These are phyloP conservation scores for Botrytis deweyae DNA, from an alignment of 2,329 filamentous ascomycete genomes.

Conservation along the genomic window DNA sequence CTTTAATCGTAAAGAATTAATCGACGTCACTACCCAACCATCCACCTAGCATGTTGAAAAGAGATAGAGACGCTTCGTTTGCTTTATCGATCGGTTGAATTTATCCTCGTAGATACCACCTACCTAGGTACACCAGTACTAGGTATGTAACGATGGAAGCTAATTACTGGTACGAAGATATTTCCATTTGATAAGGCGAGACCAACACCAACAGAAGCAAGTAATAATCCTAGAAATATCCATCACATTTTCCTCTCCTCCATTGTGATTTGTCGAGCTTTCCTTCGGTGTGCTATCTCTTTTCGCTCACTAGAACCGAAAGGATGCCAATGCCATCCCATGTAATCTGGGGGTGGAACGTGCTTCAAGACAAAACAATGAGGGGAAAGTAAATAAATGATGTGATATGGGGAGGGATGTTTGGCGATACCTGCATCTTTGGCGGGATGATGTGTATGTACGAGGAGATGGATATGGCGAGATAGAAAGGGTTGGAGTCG, in stretches of 20 bases:
- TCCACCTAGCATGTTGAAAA: not conserved
- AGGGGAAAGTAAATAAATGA: conserved; percentile 12
- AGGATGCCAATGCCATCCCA: not conserved
- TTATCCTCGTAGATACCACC: not conserved
- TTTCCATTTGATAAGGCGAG: too few species aligned
- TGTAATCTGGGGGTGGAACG: conserved; percentile 12
- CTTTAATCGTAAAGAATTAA: not conserved
- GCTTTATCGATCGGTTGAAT: not conserved
- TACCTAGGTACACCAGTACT: too few species aligned
- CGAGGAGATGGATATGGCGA: not conserved
- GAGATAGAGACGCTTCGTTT: not conserved
- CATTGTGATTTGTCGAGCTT: not conserved
- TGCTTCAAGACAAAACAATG: conserved; percentile 16
- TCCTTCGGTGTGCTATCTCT: too few species aligned
- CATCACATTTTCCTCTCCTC: not conserved
- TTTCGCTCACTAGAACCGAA: not conserved
- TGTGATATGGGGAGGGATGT: conserved; percentile 6
- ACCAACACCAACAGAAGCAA: not conserved
- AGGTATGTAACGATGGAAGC: too few species aligned
- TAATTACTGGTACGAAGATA: too few species aligned
- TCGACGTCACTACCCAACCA: not conserved
- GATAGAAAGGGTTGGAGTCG: not conserved
- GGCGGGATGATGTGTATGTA: not conserved
- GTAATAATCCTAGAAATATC: not conserved
- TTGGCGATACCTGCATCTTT: not conserved